phyloP scores from a whole-genome alignment of 2,329 filamentous ascomycete genomes.

The Cryphonectria naterciae region DNA sequence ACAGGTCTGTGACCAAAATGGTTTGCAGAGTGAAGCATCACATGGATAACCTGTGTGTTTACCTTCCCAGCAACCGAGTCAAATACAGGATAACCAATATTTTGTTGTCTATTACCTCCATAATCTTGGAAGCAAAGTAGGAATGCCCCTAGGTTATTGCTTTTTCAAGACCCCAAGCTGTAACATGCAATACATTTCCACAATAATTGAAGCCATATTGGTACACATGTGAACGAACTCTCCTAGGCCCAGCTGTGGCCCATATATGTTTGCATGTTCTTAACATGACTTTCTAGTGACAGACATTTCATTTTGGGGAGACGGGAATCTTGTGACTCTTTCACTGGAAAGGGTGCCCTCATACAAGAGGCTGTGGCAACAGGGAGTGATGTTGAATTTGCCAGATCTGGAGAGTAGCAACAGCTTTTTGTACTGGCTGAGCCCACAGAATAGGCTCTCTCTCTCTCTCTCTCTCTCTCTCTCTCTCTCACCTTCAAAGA shows the following conservation, averaged over 20 bases:
- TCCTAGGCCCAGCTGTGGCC: not conserved
- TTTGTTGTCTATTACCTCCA: not conserved
- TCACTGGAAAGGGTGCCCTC: not conserved
- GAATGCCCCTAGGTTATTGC: not conserved
- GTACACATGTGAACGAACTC: not conserved
- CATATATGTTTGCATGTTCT: not conserved
- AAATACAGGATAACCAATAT: not conserved
- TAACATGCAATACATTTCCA: not conserved
- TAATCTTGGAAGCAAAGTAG: not conserved
- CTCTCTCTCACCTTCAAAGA: no score
- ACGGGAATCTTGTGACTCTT: not conserved
- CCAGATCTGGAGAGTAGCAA: not conserved
- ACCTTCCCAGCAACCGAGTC: not conserved
- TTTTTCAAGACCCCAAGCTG: not conserved
- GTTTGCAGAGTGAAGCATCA: not conserved
- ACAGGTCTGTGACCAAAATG: not conserved
- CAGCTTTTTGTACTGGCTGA: not conserved
- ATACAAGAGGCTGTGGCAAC: not conserved
- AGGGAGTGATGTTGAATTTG: not conserved
- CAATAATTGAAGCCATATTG: not conserved
- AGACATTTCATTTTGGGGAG: not conserved
- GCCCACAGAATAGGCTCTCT: not conserved
- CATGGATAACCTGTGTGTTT: not conserved
- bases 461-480: no score
- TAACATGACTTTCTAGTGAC: not conserved